phyloP scores from a whole-genome alignment of 1,284 basidiomycete species.

The Moesziomyces aphidis region DNA sequence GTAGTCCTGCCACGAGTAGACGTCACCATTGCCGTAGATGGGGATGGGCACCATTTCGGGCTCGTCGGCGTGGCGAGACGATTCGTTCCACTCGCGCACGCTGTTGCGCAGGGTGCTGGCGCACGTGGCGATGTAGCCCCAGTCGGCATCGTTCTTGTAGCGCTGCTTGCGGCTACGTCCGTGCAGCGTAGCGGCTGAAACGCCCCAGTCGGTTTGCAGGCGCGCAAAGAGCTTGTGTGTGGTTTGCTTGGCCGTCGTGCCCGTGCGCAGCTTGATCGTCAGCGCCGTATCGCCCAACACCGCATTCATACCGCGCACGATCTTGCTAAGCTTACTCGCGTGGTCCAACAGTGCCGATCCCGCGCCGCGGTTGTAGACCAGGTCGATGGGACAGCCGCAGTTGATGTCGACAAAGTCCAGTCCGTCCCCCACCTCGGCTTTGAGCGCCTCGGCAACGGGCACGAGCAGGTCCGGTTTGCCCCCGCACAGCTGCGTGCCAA shows the following conservation, averaged over 20 bases:
- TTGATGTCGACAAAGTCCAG: constrained; percentile 95
- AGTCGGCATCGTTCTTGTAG: constrained; percentile 67
- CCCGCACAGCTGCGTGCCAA: constrained; percentile 82
- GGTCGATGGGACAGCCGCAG: constrained; percentile 95
- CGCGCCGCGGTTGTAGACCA: constrained; percentile 91
- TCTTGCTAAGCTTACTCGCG: constrained; percentile 83
- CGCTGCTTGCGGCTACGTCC: constrained; percentile 73
- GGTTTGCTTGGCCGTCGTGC: constrained; percentile 77
- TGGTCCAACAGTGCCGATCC: constrained; percentile 90
- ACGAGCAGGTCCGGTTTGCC: constrained; percentile 75
- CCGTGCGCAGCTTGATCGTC: constrained; percentile 91
- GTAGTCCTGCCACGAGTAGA: constrained; percentile 87
- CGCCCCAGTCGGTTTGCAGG: constrained; percentile 81
- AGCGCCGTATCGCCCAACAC: constrained; percentile 91
- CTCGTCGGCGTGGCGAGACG: constrained; percentile 47
- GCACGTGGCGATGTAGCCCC: constrained; percentile 77
- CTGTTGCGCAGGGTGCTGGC: constrained; percentile 82
- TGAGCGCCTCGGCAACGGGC: constrained; percentile 85
- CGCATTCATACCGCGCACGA: constrained; percentile 89
- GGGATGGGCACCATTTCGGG: constrained; percentile 78
- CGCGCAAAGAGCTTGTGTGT: constrained; percentile 85
- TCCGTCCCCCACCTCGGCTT: constrained; percentile 73
- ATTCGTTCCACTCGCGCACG: constrained; percentile 61
- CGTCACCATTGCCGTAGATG: constrained; percentile 95
- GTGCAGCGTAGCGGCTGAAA: constrained; percentile 85